Evolutionary conservation across 2,329 filamentous ascomycete species (phyloP).

Genomic region (Atkinsonella hypoxylon): DNA sequence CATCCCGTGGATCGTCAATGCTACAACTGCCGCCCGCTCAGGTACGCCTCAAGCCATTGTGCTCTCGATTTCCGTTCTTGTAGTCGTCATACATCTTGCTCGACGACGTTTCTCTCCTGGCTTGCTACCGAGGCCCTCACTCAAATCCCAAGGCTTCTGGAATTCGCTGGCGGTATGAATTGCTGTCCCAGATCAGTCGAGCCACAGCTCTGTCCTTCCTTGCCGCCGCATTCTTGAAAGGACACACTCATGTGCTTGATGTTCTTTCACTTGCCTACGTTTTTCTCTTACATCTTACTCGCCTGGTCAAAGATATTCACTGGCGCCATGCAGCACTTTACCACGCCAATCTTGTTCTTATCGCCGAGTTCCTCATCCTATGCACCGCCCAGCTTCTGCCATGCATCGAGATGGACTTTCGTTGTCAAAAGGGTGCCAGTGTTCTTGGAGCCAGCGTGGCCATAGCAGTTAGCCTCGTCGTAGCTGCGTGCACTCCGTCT

Average conservation of each 20-base stretch:
- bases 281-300: constrained; percentile 30
- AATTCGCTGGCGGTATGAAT: constrained; percentile 30
- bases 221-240: constrained; percentile 21
- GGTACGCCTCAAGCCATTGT: constrained; percentile 28
- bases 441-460: constrained; percentile 24
- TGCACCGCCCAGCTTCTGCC: constrained; percentile 28
- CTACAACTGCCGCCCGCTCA: constrained; percentile 27
- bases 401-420: constrained; percentile 26
- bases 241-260: constrained; percentile 25
- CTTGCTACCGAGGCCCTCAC: neutral
- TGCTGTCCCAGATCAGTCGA: constrained; percentile 29
- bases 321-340: constrained; percentile 36
- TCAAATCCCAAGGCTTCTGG: constrained; percentile 23
- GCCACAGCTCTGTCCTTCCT: constrained; percentile 27
- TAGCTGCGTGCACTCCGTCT: constrained; percentile 34
- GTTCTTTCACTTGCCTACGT: constrained; percentile 26
- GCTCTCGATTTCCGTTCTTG: constrained; percentile 24
- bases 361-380: constrained; percentile 24
- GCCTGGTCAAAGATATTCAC: constrained; percentile 26
- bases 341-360: constrained; percentile 35
- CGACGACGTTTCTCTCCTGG: constrained; percentile 17
- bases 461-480: constrained; percentile 23
- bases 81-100: constrained; percentile 22
- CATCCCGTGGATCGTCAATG: constrained; percentile 26
- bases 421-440: constrained; percentile 18